Base-by-base conservation (phyloP, 1,139 yeast species). In the Saccharomyces pastorianus region DNA sequence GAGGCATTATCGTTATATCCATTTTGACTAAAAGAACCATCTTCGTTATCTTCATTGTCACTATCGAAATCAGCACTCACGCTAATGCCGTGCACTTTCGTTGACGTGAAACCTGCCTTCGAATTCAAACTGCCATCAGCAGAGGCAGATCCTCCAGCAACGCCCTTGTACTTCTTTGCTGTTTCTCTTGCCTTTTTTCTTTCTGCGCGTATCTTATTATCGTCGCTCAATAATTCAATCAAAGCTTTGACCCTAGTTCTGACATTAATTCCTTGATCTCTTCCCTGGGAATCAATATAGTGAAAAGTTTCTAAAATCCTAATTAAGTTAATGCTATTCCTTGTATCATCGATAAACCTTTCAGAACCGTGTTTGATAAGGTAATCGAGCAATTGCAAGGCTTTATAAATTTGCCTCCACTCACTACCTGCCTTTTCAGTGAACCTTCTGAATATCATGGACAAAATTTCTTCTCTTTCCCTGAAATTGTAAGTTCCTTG, bases 351-450 rank as follows among this genome's bases (percentile, higher is more conserved):
- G 56, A 95, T 95, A 59, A 95, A 89, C 59, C 97, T 77, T 71
- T 95, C 99, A 38, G 93, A 82, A 1, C 99, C 99, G 67, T 93
- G 88, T 69, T 89, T 89, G 60, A 95, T 80, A 64, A 93, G 78
- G 69, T 88, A 93, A 65, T 93, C 99, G 69, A 93, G 79, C 67
- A 93, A 77, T 70, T 91, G 98, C 62, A 93, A 77, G 8, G 96
- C 84, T 73, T 93, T 93, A 75, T 93, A 93, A 59, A 93, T 91
- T 70, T 93, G 99, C 70, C 99, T 83, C 99, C 99, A 93, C 73
- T 93, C 98, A 67, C 84, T 86, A 53, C 97, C 96, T 6, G 95
- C 81, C 72, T 95, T 95, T 70, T 91, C 98, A 7, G 96, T 89
- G 72, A 91, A 90, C 59, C 98, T 79, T 65, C 88, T 77, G 67